phyloP scores from a whole-genome alignment of 2,329 filamentous ascomycete species.

The Podosphaera fusca region DNA sequence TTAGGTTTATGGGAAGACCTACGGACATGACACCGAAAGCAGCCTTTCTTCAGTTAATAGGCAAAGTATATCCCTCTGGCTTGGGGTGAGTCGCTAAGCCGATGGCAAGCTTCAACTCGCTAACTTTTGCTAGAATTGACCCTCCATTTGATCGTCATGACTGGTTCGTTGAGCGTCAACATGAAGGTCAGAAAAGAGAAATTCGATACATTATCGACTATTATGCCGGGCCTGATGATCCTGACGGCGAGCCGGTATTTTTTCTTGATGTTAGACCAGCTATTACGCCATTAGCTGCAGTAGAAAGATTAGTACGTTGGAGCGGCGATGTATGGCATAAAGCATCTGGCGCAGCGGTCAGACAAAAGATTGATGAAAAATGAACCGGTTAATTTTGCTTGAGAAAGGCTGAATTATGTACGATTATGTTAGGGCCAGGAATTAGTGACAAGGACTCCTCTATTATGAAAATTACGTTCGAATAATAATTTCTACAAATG shows the following conservation, averaged over 20 bases:
- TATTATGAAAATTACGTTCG: no score
- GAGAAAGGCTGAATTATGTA: no score
- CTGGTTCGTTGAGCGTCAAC: conserved; percentile 68
- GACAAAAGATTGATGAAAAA: conserved; percentile 6
- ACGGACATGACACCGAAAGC: conserved; percentile 83
- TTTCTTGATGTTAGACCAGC: conserved; percentile 87
- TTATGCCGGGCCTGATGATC: conserved; percentile 53
- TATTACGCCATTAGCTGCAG: conserved; percentile 53
- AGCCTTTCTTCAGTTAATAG: conserved; percentile 57
- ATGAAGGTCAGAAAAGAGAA: conserved; percentile 46
- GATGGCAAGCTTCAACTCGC: conserved; percentile 42
- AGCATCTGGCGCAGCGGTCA: conserved; percentile 12
- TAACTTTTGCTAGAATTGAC: conserved; percentile 31
- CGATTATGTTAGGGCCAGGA: no score
- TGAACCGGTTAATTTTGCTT: background rate
- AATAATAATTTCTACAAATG: no score
- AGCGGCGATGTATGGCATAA: conserved; percentile 77
- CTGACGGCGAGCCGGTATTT: conserved; percentile 79
- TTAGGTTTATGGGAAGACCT: conserved; percentile 75
- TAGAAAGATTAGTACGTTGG: conserved; percentile 71
- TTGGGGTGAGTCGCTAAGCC: conserved; percentile 37
- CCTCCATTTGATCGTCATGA: conserved; percentile 93
- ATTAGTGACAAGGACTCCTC: no score
- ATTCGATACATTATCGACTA: conserved; percentile 94
- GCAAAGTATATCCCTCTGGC: conserved; percentile 53